Base-by-base conservation (phyloP, 257 asterid species). In the Petrea volubilis region DNA sequence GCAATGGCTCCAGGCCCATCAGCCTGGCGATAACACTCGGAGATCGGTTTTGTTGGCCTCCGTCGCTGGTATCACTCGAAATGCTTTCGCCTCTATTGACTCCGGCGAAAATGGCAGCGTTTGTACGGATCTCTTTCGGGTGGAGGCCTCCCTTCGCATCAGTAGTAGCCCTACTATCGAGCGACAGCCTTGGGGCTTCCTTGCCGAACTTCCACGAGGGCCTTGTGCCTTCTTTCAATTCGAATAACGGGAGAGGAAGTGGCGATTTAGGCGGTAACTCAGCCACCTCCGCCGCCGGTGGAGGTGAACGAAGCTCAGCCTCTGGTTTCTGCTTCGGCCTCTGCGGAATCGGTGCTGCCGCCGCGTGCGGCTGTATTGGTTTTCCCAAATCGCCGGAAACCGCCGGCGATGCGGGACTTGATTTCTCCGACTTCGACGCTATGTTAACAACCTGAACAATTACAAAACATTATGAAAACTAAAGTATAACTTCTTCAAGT, bases 1-100 rank as follows among this genome's bases (percentile, higher is more conserved):
- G 85, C 73, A 84, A 67, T 1, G 81, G 88, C 64, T 90, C 97
- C 18, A 92, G 88, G 0, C 98, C 98, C 97, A 91, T 92, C 28
- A 92, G 92, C 82, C 86, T 82, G 5, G 94, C 97, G 55, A 92
- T 80, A 59, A 94, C 97, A 67, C 97, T 86, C 0, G 97, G 87
- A n/a, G 91, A 87, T 49, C 89, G 80, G 13, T 59, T 41, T 8
- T 65, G 73, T 21, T 46, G 79, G 25, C 55, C 65, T 10, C 61
- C 78, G 6, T 70, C 75, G 13, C 50, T 23, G 20, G 75, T 11
- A 24, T 64, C 74, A 6, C 21, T 47, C 0, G 71, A 40, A 40
- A 31, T 5, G 28, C 67, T 70, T 3, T 83, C 79, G 14, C 65
- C 20, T 21, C 76, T 46, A 57, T 47, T 74, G 0, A 61, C 75